phyloP scores from a whole-genome alignment of 306 rosid genomes.

The Prunus persica region Prunus_persica_NCBIv2 NC_034014.1:30205001-30205500 shows the following conservation, averaged over 20 bases:
- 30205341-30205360: neutral
- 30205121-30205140: neutral
- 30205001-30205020: conserved; percentile 54
- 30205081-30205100: too few relatives aligned
- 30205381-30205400: conserved; percentile 64
- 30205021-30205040: conserved; percentile 57
- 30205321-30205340: neutral
- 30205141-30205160: conserved; percentile 55
- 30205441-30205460: conserved; percentile 32
- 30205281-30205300: neutral
- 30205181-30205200: conserved; percentile 68
- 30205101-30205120: neutral
- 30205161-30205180: conserved; percentile 47
- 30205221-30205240: conserved; percentile 66
- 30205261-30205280: conserved; percentile 61
- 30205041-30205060: conserved; percentile 39
- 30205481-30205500: conserved; percentile 29
- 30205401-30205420: conserved; percentile 60
- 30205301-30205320: neutral
- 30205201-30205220: conserved; percentile 55
- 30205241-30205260: conserved; percentile 61
- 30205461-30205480: conserved; percentile 33
- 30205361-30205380: conserved; percentile 80
- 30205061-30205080: neutral
- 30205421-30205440: conserved; percentile 30